Base-by-base conservation (phyloP, 1,284 basidiomycete species). In the Rhodotorula glutinis region DNA sequence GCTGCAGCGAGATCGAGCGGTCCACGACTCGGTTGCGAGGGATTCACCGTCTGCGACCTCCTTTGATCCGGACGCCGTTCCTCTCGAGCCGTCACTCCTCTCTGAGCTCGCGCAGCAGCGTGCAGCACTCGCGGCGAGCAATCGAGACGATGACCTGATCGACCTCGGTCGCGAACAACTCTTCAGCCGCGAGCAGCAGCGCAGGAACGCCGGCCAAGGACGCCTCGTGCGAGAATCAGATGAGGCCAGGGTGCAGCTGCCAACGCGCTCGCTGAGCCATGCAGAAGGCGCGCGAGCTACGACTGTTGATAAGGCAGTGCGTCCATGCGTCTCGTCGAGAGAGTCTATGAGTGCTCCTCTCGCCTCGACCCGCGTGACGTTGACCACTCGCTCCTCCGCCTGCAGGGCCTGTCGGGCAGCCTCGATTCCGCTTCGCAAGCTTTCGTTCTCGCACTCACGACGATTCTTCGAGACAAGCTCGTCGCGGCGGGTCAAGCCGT, bases 391-490 rank as follows among this genome's bases (percentile, higher is more conserved):
- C 33, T 38, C 33, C 11, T 7, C 33, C 33, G 33, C 19, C n/a
- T 23, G n/a, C 53, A 73, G 62, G 66, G 71, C n/a, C 23, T 68
- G 16, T 25, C 65, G n/a, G 62, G 64, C 7, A 64, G 64, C 1
- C 55, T 73, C 19, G 51, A 54, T 0, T 66, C 65, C 9, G 71
- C 71, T 3, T 57, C 60, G 46, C 66, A 66, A n/a, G 71, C 69
- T 4, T 73, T 73, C 56, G 55, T 69, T 7, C 65, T 65, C 13
- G 69, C 71, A 4, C 60, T 73, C n/a, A 29, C 57, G 41, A 56
- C 66, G 17, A 53, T 73, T 10, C 16, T 73, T 14, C 61, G 63
- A 9, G 59, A 63, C 16, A 33, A 29, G 25, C 40, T 46, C 16
- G 10, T 25, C 17, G 16, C 21, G 47, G 9, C 17, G 14, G 43